Evolutionary conservation across 768 basidiomycete genomes (phyloP).

Genomic region (Albatrellus ellisii): DNA sequence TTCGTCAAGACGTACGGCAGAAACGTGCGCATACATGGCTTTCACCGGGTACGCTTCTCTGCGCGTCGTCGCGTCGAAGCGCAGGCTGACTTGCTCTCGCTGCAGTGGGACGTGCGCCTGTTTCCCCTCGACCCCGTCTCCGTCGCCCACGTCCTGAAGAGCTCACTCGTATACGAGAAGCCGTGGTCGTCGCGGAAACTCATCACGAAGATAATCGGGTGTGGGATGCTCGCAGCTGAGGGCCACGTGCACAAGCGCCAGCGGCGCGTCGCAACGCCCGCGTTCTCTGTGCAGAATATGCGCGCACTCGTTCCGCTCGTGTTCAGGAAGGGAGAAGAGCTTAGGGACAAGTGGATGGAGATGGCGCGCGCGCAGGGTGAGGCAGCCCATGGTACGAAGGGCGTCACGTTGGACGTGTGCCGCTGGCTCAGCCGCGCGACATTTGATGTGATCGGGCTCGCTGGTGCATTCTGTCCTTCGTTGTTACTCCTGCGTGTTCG

Average conservation of each 20-base stretch:
- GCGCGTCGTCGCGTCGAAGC: background rate
- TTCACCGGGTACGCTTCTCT: constrained; percentile 45
- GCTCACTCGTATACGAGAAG: constrained; percentile 67
- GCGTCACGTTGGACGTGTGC: constrained; percentile 51
- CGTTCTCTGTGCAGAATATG: constrained; percentile 71
- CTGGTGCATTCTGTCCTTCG: constrained; percentile 34
- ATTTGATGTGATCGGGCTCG: constrained; percentile 86
- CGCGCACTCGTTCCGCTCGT: constrained; percentile 59
- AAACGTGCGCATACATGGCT: constrained; percentile 53
- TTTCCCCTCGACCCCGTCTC: constrained; percentile 73
- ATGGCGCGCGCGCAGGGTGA: constrained; percentile 27
- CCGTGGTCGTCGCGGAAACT: constrained; percentile 67
- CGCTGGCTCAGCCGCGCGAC: constrained; percentile 76
- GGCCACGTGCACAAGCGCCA: constrained; percentile 71
- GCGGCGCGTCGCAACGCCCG: constrained; percentile 61
- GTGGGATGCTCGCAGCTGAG: constrained; percentile 72
- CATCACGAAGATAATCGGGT: constrained; percentile 69
- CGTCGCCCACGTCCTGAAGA: constrained; percentile 59
- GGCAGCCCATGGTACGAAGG: constrained; percentile 10
- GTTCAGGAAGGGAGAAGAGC: constrained; percentile 50
- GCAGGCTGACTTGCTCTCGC: background rate
- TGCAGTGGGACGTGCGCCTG: constrained; percentile 67
- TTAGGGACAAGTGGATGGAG: constrained; percentile 47
- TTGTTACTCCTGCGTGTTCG: background rate
- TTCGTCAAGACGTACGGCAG: constrained; percentile 52